These are phyloP conservation scores for Rhodotorula diobovata DNA, from an alignment of 768 basidiomycete species.

Conservation along the genomic window DNA sequence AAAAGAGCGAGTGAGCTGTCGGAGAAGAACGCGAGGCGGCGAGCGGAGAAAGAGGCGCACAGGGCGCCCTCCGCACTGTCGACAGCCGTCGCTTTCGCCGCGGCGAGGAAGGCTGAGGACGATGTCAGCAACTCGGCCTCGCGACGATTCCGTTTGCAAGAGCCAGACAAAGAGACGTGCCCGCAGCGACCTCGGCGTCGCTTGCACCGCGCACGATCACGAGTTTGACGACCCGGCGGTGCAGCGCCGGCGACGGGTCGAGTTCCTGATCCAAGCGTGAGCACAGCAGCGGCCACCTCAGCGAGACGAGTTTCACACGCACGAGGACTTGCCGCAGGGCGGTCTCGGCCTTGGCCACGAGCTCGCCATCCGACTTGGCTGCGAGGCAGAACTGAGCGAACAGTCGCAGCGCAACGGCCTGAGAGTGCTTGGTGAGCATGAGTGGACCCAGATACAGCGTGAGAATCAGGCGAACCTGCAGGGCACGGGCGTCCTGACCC, in stretches of 20 bases:
- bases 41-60: no score
- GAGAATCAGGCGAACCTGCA: neutral
- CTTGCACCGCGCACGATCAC: constrained; percentile 6
- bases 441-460: no score
- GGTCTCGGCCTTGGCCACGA: neutral
- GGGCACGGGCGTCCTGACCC: neutral
- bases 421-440: neutral
- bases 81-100: no score
- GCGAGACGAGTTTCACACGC: neutral
- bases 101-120: no score
- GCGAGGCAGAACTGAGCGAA: constrained; percentile 7
- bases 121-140: no score
- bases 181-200: neutral
- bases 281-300: no score
- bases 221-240: constrained; percentile 14
- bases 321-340: constrained; percentile 4
- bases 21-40: no score
- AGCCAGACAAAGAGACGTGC: neutral
- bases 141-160: no score
- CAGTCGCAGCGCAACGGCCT: neutral
- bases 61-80: no score
- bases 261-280: neutral
- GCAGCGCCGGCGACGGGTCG: neutral
- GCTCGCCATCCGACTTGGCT: neutral
- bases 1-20: accelerated